Conservation (phyloP, 805 yeast species). For the Wickerhamiella galacta region DNA sequence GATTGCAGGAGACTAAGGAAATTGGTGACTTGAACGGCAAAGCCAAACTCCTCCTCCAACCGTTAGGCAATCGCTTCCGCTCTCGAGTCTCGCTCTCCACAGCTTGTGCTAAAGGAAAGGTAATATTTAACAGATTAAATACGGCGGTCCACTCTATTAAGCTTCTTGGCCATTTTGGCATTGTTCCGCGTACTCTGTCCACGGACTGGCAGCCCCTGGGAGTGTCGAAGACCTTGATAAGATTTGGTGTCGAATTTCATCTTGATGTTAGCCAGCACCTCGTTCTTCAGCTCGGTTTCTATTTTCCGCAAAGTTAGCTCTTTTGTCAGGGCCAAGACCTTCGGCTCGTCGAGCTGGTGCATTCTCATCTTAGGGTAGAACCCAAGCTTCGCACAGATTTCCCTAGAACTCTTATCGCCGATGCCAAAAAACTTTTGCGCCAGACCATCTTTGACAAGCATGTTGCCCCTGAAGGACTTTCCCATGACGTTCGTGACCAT, state of each 20-base stretch:
- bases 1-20: no score
- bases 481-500: constrained; percentile 25
- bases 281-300: constrained; percentile 56
- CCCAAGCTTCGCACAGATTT: constrained; percentile 73
- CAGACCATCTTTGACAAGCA: constrained; percentile 35
- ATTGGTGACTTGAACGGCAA: no score
- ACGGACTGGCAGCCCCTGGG: constrained; percentile 57
- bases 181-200: constrained; percentile 91
- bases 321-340: constrained; percentile 69
- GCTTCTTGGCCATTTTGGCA: constrained; percentile 74
- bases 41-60: no score
- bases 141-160: constrained; percentile 51
- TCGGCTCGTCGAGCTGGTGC: constrained; percentile 82
- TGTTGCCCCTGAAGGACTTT: constrained; percentile 24
- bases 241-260: constrained; percentile 70
- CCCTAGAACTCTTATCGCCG: constrained; percentile 56
- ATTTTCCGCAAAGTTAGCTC: constrained; percentile 70
- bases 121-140: constrained; percentile 4
- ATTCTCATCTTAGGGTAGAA: constrained; percentile 87
- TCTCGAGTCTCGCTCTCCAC: no score
- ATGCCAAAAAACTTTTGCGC: constrained; percentile 74
- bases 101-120: neutral
- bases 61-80: no score
- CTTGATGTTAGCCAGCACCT: constrained; percentile 51
- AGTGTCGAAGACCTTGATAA: constrained; percentile 79